A percentile compares a stretch with the other conserved stretches of the same genome.
Conservation (phyloP, 257 asterid genomes). For the Lithospermum erythrorhizon region DNA sequence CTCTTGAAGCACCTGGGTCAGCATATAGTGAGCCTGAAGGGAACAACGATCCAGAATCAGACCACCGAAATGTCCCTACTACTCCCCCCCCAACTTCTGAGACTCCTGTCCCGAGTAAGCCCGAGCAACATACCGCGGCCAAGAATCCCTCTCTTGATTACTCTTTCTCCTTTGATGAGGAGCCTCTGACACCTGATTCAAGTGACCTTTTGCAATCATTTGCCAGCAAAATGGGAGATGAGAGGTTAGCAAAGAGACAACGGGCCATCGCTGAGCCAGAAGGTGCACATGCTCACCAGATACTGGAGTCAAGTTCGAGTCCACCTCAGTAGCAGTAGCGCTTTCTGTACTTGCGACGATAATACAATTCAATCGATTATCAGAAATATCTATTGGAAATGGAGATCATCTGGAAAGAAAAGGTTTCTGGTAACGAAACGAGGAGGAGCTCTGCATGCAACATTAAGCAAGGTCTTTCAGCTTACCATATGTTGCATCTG, state of each 20-base stretch:
- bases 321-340: conserved; percentile 14
- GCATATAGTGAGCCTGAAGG: conserved; percentile 35
- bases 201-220: conserved; percentile 33
- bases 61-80: conserved; percentile 51
- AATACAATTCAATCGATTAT: neutral
- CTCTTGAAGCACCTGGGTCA: conserved; percentile 46
- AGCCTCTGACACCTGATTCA: conserved; percentile 84
- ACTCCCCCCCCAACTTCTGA: conserved; percentile 83
- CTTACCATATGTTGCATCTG: too few species aligned
- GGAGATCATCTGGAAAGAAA: neutral
- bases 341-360: neutral
- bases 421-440: too few species aligned
- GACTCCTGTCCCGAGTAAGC: conserved; percentile 40
- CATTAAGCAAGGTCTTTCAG: too few species aligned
- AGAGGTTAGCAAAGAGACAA: conserved; percentile 46
- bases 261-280: conserved; percentile 35
- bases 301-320: conserved; percentile 3
- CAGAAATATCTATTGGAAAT: neutral
- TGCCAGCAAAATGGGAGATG: conserved; percentile 33
- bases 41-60: conserved; percentile 35
- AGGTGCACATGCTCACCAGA: conserved; percentile 35
- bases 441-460: too few species aligned
- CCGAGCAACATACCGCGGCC: conserved; percentile 34
- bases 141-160: conserved; percentile 62
- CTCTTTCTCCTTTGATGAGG: conserved; percentile 68